Evolutionary conservation across 306 rosid genomes (phyloP), one percentile per base, ranked within the genome.

Genomic region (Castanopsis chinensis): DNA sequence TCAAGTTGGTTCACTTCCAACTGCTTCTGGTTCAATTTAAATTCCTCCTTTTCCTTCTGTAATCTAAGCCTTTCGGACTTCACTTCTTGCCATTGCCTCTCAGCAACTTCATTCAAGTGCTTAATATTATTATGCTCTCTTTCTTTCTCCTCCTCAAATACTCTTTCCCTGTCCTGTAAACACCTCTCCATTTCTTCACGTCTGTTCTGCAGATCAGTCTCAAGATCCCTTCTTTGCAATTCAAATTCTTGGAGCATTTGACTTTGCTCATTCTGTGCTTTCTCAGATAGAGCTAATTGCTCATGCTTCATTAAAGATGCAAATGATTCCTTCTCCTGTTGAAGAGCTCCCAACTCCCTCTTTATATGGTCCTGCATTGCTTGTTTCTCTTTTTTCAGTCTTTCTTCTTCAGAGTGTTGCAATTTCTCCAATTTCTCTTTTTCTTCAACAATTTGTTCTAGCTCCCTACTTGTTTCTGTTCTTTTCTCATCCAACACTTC

Each of bases 401-500:
- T 86, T 71, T 89, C 91, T 83, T 83, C 92, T 84, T 88, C 97
- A 76, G 65, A 75, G 71, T 37, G 73, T 25, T 76, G 89, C 71
- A 90, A 74, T 45, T 87, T 90, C 80, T 79, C 88, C 27, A 91
- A 72, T 53, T 86, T 87, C 79, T 85, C 97, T 70, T 81, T 93
- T 88, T 90, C 97, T 79, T 73, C 84, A 83, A 80, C 86, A 82
- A 89, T 74, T 75, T 88, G 75, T 7, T 17, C 69, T 43, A 78
- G 90, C 73, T 86, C 90, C 65, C 63, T 81, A 73, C 71, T 81
- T 82, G 90, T 64, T 84, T 86, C 85, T 78, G 89, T 69, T 78
- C 87, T 91, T 86, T 83, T 95, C 78, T 89, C 91, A 84, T 93
- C 97, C 84, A 95, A 78, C 45, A 80, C 91, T 76, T 90, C 97